phyloP scores from a whole-genome alignment of 2,329 filamentous ascomycete genomes.

The Westerdykella aurantiaca region DNA sequence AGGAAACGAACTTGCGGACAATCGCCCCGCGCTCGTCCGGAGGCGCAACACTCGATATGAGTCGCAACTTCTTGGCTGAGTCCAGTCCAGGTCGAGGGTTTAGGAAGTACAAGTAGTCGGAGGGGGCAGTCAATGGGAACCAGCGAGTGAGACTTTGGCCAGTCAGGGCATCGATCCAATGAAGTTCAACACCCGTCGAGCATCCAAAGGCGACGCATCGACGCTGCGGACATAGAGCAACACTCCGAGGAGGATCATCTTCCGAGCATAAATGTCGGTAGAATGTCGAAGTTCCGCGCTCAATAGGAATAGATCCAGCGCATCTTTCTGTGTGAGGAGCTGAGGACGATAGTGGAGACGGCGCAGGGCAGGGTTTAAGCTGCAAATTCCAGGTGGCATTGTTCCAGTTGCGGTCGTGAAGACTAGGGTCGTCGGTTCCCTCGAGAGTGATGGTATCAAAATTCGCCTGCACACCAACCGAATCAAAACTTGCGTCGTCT shows the following conservation, averaged over 20 bases:
- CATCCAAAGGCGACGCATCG: slow-evolving; percentile 62
- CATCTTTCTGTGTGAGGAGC: no score
- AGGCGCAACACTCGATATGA: slow-evolving; percentile 57
- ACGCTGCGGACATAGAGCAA: slow-evolving; percentile 60
- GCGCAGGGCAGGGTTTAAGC: no score
- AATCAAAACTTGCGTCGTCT: no score
- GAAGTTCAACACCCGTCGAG: slow-evolving; percentile 56
- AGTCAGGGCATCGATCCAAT: slow-evolving; percentile 51
- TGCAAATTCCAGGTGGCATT: no score
- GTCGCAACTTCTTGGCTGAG: slow-evolving; percentile 51
- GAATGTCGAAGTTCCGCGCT: slow-evolving; percentile 11
- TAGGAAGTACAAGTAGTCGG: slow-evolving; percentile 56
- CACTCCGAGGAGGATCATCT: slow-evolving; percentile 59
- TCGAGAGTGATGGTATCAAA: no score
- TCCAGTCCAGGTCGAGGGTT: slow-evolving; percentile 49
- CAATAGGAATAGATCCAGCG: no score
- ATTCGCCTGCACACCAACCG: no score
- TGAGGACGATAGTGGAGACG: no score
- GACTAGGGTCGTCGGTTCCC: no score
- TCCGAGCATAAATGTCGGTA: slow-evolving; percentile 53
- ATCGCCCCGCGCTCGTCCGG: slow-evolving; percentile 31
- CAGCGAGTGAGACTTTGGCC: slow-evolving; percentile 49
- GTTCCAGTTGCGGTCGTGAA: no score
- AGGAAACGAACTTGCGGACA: slow-evolving; percentile 17
- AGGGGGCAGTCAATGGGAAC: slow-evolving; percentile 52